Evolutionary conservation across 345 rosid genomes (phyloP), one percentile per base, ranked within the genome.

Genomic region (Euphorbia pulcherrima): DNA sequence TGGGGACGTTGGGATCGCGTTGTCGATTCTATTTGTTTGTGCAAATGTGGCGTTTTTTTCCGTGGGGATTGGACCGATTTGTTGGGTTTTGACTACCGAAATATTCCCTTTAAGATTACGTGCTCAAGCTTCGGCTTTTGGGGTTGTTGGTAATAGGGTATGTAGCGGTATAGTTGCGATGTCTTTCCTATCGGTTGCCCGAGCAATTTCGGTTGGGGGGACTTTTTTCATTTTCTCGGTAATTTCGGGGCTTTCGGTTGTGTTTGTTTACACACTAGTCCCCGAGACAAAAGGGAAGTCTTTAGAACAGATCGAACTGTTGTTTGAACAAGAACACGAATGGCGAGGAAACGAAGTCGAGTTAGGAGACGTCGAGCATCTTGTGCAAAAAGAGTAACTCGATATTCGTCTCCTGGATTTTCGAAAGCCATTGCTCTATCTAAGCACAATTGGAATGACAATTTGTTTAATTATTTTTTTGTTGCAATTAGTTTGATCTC

Each of bases 371-470:
- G 86, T 68, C 29, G 90, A 84, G 82, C 89, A 80, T 77, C 94
- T 90, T 14, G 86, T 90, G 79, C 79, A 78, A 69, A 84, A 80
- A 69, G 73, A 77, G 53, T 78, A 54, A 77, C 41, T 26, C 20
- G 8, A 41, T n/a, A n/a, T n/a, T n/a, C n/a, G n/a, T 6, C 30
- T n/a, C 40, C 7, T 3, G 4, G 37, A 18, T 46, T 3, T 20
- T 10, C 27, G 40, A 16, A 5, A n/a, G n/a, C n/a, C n/a, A n/a
- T n/a, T 90, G 80, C 88, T 90, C n/a, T 90, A 90, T 64, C 37
- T 86, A 59, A 90, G 97, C 82, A 90, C 97, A 2, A 80, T 90
- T 27, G 97, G 97, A 56, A 88, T 90, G 94, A 88, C 97, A 8
- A 24, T 81, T 50, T 86, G 92, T 78, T 76, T 88, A 69, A n/a